These are phyloP conservation scores for Tanozyma kutaoensis DNA, from an alignment of 805 yeast species.

Conservation along the genomic window DNA sequence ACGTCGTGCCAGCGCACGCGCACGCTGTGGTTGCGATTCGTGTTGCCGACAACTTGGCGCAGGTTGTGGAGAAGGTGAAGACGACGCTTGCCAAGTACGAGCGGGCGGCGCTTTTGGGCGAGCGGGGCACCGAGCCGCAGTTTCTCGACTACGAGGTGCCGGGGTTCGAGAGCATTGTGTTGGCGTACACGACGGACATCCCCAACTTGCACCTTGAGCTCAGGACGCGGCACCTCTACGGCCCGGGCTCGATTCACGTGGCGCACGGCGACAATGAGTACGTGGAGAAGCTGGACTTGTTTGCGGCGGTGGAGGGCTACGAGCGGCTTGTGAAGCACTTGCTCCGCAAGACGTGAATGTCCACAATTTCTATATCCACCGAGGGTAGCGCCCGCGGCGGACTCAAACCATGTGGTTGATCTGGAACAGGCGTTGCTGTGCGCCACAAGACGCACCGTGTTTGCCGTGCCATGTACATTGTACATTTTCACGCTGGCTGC, in stretches of 20 bases:
- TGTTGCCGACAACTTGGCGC: constrained; percentile 33
- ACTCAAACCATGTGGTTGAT: constrained; percentile 31
- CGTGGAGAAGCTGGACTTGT: constrained; percentile 32
- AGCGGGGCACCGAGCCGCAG: constrained; percentile 18
- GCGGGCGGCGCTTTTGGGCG: constrained; percentile 8
- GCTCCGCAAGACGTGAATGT: constrained; percentile 12
- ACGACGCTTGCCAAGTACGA: constrained; percentile 1
- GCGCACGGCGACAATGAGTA: constrained; percentile 50
- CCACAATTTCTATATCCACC: constrained; percentile 33
- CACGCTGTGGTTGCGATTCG: constrained; percentile 36
- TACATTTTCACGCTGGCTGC: not conserved
- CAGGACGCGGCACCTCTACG: constrained; percentile 37
- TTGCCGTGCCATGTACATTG: not conserved
- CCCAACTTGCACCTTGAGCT: constrained; percentile 13
- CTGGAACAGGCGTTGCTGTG: not conserved
- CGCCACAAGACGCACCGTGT: not conserved
- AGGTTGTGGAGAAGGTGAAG: constrained; percentile 19
- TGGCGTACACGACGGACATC: constrained; percentile 36
- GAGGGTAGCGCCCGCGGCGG: constrained; percentile 20
- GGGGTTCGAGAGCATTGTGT: constrained; percentile 43
- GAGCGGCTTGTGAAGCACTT: constrained; percentile 22
- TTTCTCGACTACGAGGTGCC: constrained; percentile 44
- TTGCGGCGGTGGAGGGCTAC: constrained; percentile 40
- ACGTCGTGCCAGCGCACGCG: constrained; percentile 52
- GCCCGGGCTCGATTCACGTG: constrained; percentile 51